Base-by-base conservation (phyloP, 331 rosid genomes). In the Ulmus americana region DNA sequence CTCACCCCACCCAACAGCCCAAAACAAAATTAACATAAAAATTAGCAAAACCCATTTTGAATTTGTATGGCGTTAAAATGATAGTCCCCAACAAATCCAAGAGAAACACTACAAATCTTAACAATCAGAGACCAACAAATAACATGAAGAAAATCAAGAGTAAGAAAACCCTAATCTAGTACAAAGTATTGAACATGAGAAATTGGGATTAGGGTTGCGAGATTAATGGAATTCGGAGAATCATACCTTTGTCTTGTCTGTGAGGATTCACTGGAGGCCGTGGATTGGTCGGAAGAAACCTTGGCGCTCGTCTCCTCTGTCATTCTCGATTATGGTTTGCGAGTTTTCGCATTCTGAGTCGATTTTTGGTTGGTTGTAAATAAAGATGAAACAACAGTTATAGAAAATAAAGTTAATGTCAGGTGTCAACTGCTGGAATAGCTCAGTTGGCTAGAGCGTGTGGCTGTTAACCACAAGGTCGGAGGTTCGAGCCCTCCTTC, bases 381-480 rank as follows among this genome's bases (percentile, higher is more conserved):
- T 18, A 56, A 9, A 0, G 63, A 59, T 42, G 11, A 13, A 10
- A 5, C 35, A 28, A 3, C 2, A 0, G 35, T 28, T 28, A 28
- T 28, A 28, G 2, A 28, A 2, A 28, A 28, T 3, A 28, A 28
- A 28, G 35, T 28, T 2, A 28, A 28, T 2, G 4, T 28, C 3
- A 0, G 2, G 4, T 28, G 3, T 2, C 35, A 28, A 28, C 35
- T 28, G 77, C 76, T 76, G 76, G 77, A 70, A 47, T 76, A 76
- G 77, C 80, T 79, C 76, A 74, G 77, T 55, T 79, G 81, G 81
- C 40, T 80, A 80, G 84, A 76, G 81, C 79, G 79, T 72, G 68
- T 71, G 80, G 80, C 77, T 67, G 77, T 79, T 74, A 79, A 74
- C 77, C 80, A 79, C 80, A 79, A 79, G 83, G 80, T 74, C 80